phyloP scores from a whole-genome alignment of 1,139 yeast genomes.

The Taphrina wiesneri region DNA sequence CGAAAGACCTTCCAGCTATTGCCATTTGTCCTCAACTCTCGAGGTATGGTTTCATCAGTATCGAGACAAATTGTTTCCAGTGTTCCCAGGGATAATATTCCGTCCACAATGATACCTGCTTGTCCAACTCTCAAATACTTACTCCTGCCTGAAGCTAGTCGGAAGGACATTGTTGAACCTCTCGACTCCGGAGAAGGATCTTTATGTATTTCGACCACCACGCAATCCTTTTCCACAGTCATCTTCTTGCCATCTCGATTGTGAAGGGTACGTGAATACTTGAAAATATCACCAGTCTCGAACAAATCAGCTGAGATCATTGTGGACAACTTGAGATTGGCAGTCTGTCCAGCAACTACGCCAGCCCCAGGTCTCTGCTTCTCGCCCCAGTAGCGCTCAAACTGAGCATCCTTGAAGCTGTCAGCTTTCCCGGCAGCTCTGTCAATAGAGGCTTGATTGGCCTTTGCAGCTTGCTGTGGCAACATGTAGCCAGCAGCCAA shows the following conservation, averaged over 20 bases:
- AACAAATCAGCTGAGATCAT: not conserved
- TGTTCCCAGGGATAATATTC: not conserved
- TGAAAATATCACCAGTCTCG: not conserved
- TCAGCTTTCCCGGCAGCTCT: constrained; percentile 34
- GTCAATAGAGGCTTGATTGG: constrained; percentile 20
- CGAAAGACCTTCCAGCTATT: not conserved
- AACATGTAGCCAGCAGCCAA: constrained; percentile 30
- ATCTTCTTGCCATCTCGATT: not conserved
- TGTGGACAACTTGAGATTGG: not conserved
- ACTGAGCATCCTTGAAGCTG: constrained; percentile 35
- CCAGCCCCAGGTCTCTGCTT: constrained; percentile 8
- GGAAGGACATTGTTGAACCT: not conserved
- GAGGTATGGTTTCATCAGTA: not conserved
- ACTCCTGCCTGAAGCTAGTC: not conserved
- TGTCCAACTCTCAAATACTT: not conserved
- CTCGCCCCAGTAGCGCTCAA: constrained; percentile 39
- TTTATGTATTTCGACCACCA: not conserved
- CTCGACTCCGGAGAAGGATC: not conserved
- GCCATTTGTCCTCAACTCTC: not conserved
- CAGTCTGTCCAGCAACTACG: not conserved
- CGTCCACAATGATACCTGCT: not conserved
- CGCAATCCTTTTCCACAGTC: not conserved
- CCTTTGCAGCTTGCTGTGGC: constrained; percentile 21
- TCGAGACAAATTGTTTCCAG: not conserved
- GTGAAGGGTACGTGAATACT: not conserved